A percentile compares a stretch with the other conserved stretches of the same genome.
Conservation (phyloP, 2,329 filamentous ascomycete species). For the Pseudocercospora fijiensis region DNA sequence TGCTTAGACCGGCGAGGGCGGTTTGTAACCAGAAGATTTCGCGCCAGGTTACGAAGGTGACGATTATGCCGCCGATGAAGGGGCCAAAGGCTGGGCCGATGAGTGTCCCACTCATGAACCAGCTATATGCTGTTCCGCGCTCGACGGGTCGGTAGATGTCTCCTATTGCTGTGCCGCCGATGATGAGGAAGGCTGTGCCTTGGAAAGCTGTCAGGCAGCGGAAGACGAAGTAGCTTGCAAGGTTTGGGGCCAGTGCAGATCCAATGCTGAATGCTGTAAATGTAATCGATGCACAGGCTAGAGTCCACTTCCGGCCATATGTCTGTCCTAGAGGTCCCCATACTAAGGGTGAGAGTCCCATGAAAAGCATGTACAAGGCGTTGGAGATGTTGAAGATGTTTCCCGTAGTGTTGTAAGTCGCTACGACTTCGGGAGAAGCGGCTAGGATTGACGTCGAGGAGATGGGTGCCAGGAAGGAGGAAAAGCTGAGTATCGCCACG, state of each 20-base stretch:
- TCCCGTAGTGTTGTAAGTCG: slow-evolving; percentile 55
- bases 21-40: slow-evolving; percentile 77
- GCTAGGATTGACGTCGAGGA: slow-evolving; percentile 71
- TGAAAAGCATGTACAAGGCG: slow-evolving; percentile 71
- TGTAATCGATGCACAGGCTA: slow-evolving; percentile 58
- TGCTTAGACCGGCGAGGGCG: slow-evolving; percentile 61
- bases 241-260: slow-evolving; percentile 68
- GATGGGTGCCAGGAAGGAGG: slow-evolving; percentile 72
- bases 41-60: slow-evolving; percentile 71
- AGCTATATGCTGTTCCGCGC: slow-evolving; percentile 69
- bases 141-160: slow-evolving; percentile 58
- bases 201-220: slow-evolving; percentile 72
- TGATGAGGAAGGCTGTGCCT: slow-evolving; percentile 66
- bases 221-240: slow-evolving; percentile 71
- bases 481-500: slow-evolving; percentile 68
- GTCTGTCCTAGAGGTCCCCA: slow-evolving; percentile 66
- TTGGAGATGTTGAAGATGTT: slow-evolving; percentile 72
- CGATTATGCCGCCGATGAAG: slow-evolving; percentile 70
- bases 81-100: slow-evolving; percentile 68
- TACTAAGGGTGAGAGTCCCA: slow-evolving; percentile 68
- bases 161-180: slow-evolving; percentile 68
- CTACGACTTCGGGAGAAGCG: slow-evolving; percentile 71
- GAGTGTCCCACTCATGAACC: slow-evolving; percentile 52
- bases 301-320: slow-evolving; percentile 51
- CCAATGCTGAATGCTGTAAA: slow-evolving; percentile 71